Base-by-base conservation (phyloP, 1,284 basidiomycete species). In the Vanrija pseudolonga region DNA sequence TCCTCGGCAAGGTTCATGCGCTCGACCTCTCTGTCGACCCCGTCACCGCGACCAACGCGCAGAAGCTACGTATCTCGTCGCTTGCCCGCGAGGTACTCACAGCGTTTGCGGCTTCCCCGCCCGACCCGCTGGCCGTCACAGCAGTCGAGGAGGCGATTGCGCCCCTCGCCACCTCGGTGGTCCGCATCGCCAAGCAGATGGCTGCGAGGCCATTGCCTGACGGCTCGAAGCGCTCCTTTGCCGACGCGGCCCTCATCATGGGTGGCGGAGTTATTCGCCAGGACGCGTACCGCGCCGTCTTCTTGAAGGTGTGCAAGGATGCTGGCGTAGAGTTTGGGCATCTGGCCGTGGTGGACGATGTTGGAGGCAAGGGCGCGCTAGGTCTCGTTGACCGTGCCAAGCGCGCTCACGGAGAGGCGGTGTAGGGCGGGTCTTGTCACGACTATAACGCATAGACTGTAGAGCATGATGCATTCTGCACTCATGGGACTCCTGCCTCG, bases 221-320 rank as follows among this genome's bases (percentile, higher is more conserved):
- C 22, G 51, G 47, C 12, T 28, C 22, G 19, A 22, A 17, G 18
- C 55, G 56, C 6, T 38, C 19, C 8, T 24, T 61, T 5, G 41
- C 41, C 11, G 38, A 57, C 14, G 68, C 59, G 0, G 61, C 55
- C 20, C 47, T 70, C 18, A 55, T 66, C 12, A 50, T 63, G 41
- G 65, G 62, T 17, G 68, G 68, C 24, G 68, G 68, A 4, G 60
- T 68, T n/a, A 57, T 66, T 12, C 56, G 63, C 3, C 68, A 70
- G 50, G 55, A 53, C 7, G 47, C 45, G 12, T 70, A 70, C 51
- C 53, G 63, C 39, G 39, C 52, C 5, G 53, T 62, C 20, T 38
- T 70, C 15, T 38, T 64, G 18, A 51, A 57, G 15, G 23, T 53
- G 48, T 51, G 63, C 45, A 46, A 45, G 19, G 53, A 45, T 9